Evolutionary conservation across 2,329 filamentous ascomycete species (phyloP).

Genomic region (Sporothrix mexicana): DNA sequence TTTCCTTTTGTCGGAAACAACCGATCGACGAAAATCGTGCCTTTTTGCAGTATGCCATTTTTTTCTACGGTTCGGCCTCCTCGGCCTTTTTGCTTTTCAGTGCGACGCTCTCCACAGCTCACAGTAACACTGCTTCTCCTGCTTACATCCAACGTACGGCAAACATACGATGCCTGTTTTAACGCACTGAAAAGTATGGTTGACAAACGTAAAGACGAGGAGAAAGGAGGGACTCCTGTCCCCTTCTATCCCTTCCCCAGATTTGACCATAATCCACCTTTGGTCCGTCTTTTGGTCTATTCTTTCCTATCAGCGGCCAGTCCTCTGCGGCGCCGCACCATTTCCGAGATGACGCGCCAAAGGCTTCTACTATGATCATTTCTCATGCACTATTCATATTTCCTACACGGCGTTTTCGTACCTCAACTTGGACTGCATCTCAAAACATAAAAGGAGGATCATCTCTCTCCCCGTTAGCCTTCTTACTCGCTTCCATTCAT

Average conservation of each 20-base stretch:
- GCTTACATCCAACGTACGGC: conserved; percentile 13
- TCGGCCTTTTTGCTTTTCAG: background rate
- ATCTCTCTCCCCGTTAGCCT: background rate
- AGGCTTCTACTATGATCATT: background rate
- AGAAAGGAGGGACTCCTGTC: background rate
- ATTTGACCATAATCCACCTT: background rate
- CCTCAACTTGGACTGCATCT: background rate
- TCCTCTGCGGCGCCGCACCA: background rate
- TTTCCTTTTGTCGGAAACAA: conserved; percentile 10
- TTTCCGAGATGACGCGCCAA: background rate
- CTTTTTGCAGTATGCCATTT: background rate
- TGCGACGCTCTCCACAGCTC: background rate
- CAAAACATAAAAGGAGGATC: conserved; percentile 29
- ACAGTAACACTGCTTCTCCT: background rate
- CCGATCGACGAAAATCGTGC: conserved; percentile 26
- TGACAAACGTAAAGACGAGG: background rate
- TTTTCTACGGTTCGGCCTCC: background rate
- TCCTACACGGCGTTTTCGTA: background rate
- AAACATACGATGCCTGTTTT: conserved; percentile 37
- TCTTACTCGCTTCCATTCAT: background rate
- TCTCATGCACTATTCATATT: background rate
- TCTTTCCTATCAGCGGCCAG: background rate
- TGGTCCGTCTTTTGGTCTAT: background rate
- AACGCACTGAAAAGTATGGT: background rate
- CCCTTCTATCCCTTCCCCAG: conserved; percentile 22